Evolutionary conservation across 257 asterid genomes (phyloP).

Genomic region (Penstemon eatonii): DNA sequence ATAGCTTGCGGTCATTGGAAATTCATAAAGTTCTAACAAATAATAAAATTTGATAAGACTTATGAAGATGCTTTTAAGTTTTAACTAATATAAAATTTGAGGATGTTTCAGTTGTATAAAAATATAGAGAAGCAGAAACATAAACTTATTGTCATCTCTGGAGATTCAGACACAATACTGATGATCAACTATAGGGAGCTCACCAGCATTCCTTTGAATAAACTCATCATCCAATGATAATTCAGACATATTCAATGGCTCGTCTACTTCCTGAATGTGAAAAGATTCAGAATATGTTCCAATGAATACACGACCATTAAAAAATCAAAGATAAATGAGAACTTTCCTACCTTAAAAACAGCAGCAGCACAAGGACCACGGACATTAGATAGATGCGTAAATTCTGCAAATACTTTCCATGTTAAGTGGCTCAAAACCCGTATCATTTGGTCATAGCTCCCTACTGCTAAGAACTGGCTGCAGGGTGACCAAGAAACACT

Average conservation of each 20-base stretch:
- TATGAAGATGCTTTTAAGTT: neutral
- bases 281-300: slow-evolving; percentile 5
- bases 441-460: slow-evolving; percentile 98
- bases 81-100: neutral
- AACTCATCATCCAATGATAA: slow-evolving; percentile 70
- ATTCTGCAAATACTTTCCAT: slow-evolving; percentile 99
- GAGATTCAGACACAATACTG: neutral
- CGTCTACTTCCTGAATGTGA: slow-evolving; percentile 83
- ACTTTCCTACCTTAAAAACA: slow-evolving; percentile 68
- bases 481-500: slow-evolving; percentile 97
- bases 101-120: neutral
- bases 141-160: neutral
- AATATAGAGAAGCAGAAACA: slow-evolving; percentile 4
- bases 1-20: neutral
- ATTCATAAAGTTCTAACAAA: neutral
- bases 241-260: slow-evolving; percentile 90
- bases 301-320: slow-evolving; percentile 16
- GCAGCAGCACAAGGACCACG: slow-evolving; percentile 97
- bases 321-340: slow-evolving; percentile 9
- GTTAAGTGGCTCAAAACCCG: slow-evolving; percentile 97
- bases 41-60: neutral
- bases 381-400: slow-evolving; percentile 69
- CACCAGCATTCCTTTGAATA: slow-evolving; percentile 62
- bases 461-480: slow-evolving; percentile 93
- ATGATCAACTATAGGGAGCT: slow-evolving; percentile 30